Conservation (phyloP, 108 stramenopile species). For the Nitzschia inconspicua region DNA sequence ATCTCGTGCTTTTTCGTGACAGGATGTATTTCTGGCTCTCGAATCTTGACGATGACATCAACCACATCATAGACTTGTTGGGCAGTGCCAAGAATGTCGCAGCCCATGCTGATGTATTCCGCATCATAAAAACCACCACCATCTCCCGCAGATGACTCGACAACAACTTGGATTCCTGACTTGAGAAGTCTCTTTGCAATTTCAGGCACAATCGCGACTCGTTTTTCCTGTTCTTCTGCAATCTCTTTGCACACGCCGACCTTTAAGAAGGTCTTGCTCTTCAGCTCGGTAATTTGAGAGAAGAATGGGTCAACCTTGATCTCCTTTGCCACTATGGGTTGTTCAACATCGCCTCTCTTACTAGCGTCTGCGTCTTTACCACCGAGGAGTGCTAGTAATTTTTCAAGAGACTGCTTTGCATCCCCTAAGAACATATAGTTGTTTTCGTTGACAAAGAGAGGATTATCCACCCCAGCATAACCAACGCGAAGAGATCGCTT, state of each 20-base stretch:
- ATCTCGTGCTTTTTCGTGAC: slow-evolving; percentile 58
- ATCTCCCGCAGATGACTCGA: slow-evolving; percentile 62
- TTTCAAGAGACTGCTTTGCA: slow-evolving; percentile 57
- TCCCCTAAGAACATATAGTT: slow-evolving; percentile 78
- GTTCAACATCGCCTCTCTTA: slow-evolving; percentile 11
- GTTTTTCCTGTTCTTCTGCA: slow-evolving; percentile 44
- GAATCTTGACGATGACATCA: slow-evolving; percentile 56
- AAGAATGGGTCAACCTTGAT: slow-evolving; percentile 33
- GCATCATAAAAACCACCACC: slow-evolving; percentile 65
- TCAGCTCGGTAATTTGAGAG: slow-evolving; percentile 37
- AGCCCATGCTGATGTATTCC: slow-evolving; percentile 70
- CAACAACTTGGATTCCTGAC: slow-evolving; percentile 45
- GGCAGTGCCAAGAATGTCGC: slow-evolving; percentile 40
- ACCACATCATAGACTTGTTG: slow-evolving; percentile 42
- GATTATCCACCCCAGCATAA: slow-evolving; percentile 89
- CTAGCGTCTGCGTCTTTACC: neutral
- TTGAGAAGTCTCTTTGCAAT: slow-evolving; percentile 44
- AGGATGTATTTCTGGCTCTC: slow-evolving; percentile 56
- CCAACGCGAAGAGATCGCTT: slow-evolving; percentile 80
- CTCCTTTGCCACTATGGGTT: slow-evolving; percentile 1
- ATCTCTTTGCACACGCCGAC: slow-evolving; percentile 76
- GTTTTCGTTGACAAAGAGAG: slow-evolving; percentile 67
- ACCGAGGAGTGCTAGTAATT: slow-evolving; percentile 36
- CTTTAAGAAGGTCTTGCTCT: slow-evolving; percentile 36
- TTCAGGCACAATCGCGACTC: slow-evolving; percentile 56